Conservation (phyloP, 257 asterid genomes). For the Knoxia roxburghii region DNA sequence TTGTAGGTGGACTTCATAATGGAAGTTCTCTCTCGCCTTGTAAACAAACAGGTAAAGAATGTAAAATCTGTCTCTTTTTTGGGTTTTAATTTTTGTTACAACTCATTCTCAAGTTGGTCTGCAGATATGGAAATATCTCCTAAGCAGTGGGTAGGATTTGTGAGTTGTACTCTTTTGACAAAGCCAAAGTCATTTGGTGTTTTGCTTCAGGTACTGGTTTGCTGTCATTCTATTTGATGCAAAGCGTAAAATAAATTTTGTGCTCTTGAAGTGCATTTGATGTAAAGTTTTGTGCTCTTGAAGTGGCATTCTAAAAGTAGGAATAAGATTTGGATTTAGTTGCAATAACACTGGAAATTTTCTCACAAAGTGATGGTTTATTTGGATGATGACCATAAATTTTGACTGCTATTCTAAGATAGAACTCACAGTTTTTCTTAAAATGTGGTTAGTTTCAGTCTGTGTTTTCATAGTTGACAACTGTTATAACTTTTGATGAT, state of each 20-base stretch:
- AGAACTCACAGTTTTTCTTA: not conserved
- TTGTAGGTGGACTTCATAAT: slow-evolving; percentile 87
- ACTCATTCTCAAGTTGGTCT: slow-evolving; percentile 14
- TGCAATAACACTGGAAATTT: not conserved
- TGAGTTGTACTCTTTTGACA: slow-evolving; percentile 87
- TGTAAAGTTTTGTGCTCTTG: no score
- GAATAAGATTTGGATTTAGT: not conserved
- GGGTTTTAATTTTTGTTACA: slow-evolving; percentile 11
- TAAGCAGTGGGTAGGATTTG: slow-evolving; percentile 98
- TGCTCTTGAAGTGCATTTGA: no score
- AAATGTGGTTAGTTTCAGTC: not conserved
- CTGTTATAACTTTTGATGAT: not conserved
- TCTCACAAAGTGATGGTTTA: not conserved
- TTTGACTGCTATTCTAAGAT: not conserved
- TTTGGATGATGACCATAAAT: not conserved
- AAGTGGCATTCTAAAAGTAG: not conserved
- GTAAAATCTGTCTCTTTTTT: not conserved
- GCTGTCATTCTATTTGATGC: not conserved
- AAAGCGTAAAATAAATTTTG: not conserved
- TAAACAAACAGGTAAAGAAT: slow-evolving; percentile 82
- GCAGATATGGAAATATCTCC: slow-evolving; percentile 98
- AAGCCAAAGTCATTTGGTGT: slow-evolving; percentile 86
- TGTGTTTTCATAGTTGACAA: not conserved
- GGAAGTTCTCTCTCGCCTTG: slow-evolving; percentile 96
- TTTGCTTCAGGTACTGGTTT: slow-evolving; percentile 73